Conservation (phyloP, 176 grass and related monocot genomes). For the Zoysia japonica region DNA sequence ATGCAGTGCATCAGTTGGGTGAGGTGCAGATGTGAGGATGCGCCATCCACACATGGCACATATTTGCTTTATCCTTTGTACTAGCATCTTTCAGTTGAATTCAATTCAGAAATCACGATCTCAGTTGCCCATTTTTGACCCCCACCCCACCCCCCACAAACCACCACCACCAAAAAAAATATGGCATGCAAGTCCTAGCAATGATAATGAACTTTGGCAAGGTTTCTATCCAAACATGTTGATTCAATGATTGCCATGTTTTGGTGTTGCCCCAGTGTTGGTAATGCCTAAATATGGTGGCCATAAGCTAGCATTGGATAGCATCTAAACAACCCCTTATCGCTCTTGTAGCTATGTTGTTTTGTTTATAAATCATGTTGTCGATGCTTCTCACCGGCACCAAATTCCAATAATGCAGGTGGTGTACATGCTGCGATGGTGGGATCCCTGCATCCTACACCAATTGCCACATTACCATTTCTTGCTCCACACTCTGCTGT, state of each 20-base stretch:
- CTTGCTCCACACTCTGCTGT: slow-evolving; percentile 93
- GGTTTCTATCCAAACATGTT: background rate
- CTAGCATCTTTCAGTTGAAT: background rate
- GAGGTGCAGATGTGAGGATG: background rate
- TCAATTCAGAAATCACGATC: background rate
- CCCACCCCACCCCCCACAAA: too few relatives aligned
- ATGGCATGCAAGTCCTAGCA: background rate
- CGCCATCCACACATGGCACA: background rate
- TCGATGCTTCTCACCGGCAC: slow-evolving; percentile 13
- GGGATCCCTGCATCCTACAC: slow-evolving; percentile 82
- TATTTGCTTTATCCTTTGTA: background rate
- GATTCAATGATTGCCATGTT: background rate
- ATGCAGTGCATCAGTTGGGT: background rate
- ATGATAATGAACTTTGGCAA: background rate
- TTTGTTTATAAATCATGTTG: slow-evolving; percentile 16
- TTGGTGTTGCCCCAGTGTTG: background rate
- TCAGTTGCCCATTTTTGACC: background rate
- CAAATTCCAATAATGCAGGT: slow-evolving; percentile 49
- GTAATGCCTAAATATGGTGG: background rate
- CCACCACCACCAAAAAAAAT: background rate
- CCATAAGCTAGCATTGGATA: background rate
- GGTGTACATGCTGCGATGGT: slow-evolving; percentile 99
- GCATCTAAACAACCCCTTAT: background rate
- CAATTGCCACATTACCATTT: slow-evolving; percentile 94
- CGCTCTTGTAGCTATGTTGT: background rate